Evolutionary conservation across 768 basidiomycete species (phyloP), one percentile per base, ranked within the genome.

Genomic region (Nidularia pulvinata): DNA sequence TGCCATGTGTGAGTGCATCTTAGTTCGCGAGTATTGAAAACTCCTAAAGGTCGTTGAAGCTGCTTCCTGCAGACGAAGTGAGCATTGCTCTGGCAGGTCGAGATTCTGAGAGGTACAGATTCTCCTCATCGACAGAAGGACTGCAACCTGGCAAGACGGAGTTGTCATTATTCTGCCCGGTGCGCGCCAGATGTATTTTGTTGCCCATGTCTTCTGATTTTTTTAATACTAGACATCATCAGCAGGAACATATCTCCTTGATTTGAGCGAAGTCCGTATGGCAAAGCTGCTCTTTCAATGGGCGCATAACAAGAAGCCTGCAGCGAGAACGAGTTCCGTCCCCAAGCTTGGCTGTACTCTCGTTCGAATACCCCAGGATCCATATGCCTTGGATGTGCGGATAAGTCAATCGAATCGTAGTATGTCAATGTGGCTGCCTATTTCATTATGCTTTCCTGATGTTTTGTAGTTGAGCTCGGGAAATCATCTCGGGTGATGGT

Each of bases 241-340:
- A 13, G 72, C 77, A 46, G 95, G 95, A 9, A 76, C 79, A 1
- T 92, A 88, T 62, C 59, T 83, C 2, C 73, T 90, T 25, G 88
- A 92, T 34, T 76, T 77, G 35, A 88, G 81, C 13, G 86, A 92
- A 67, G 74, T 90, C 22, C 82, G 79, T 13, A 70, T 89, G 53
- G 79, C 86, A 3, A 80, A 77, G 33, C 74, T 95, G 13, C 71
- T 79, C 46, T 76, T 95, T 45, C 86, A 89, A 61, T 89, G 86
- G 80, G 74, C 72, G 39, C 73, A 84, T 61, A 73, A 78, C 52
- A 75, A 74, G 22, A 7, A 25, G 57, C 42, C 62, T n/a, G 47
- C 61, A n/a, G 59, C 73, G 54, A 73, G 73, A 55, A 34, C 63
- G 7, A 36, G 61, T 19, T 55, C 65, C 60, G 6, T 51, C 59